These are phyloP conservation scores for Beauveria sp. DNA, from an alignment of 2,329 filamentous ascomycete species.

Conservation along the genomic window DNA sequence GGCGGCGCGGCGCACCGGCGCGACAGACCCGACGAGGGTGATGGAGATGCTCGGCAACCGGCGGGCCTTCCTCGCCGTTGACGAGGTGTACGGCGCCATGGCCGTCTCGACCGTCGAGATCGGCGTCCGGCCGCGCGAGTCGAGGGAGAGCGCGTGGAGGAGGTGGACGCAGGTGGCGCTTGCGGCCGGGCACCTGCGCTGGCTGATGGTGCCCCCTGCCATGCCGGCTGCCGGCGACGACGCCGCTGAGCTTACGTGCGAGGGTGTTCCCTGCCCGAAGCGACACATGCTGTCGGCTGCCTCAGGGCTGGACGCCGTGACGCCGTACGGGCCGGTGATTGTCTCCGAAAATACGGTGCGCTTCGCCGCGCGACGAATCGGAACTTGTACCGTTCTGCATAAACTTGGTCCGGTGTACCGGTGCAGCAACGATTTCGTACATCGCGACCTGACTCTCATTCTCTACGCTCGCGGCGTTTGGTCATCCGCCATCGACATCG, in stretches of 20 bases:
- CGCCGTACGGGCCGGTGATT: neutral
- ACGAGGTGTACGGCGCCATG: slow-evolving; percentile 4
- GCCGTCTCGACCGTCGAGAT: neutral
- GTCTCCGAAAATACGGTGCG: neutral
- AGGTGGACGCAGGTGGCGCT: neutral
- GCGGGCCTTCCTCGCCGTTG: neutral
- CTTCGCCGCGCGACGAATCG: neutral
- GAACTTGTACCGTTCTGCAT: neutral
- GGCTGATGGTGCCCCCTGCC: neutral
- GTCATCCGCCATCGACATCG: neutral
- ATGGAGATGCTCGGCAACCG: slow-evolving; percentile 5
- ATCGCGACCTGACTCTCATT: neutral
- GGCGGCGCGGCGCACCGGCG: neutral
- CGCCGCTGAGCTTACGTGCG: neutral
- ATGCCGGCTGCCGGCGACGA: neutral
- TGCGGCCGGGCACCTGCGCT: neutral
- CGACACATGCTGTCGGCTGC: neutral
- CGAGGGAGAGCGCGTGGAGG: neutral
- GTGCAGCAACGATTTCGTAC: neutral
- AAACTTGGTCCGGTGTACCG: neutral
- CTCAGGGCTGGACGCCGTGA: neutral
- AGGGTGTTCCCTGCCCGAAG: neutral
- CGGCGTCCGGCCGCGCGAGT: neutral
- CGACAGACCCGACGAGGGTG: neutral
- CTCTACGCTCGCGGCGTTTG: neutral